Conservation (phyloP, 352 stramenopile genomes). For the Phytophthora europaea region DNA sequence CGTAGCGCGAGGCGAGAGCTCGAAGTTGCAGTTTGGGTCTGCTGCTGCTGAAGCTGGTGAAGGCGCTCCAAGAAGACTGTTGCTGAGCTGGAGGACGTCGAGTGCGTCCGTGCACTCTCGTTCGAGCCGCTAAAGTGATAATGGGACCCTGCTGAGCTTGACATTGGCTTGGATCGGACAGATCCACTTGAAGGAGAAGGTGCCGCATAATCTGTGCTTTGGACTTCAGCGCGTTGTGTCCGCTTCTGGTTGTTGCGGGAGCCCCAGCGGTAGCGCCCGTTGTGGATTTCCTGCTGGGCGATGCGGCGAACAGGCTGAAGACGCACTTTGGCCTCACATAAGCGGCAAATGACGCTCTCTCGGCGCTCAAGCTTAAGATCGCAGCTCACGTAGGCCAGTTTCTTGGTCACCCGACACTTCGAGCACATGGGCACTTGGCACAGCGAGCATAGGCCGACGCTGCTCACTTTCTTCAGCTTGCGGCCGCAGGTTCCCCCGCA, state of each 20-base stretch:
- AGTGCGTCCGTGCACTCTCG: background rate
- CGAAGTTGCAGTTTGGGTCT: background rate
- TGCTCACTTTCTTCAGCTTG: constrained; percentile 44
- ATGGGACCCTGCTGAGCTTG: constrained; percentile 3
- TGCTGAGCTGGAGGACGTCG: background rate
- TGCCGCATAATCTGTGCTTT: background rate
- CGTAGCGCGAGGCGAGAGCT: background rate
- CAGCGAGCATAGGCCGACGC: constrained; percentile 41
- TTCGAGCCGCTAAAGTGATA: constrained; percentile 13
- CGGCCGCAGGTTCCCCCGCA: constrained; percentile 43
- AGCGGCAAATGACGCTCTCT: constrained; percentile 45
- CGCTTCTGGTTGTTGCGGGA: background rate
- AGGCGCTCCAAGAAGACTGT: constrained; percentile 9
- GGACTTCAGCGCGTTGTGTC: background rate
- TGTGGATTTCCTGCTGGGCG: constrained; percentile 41
- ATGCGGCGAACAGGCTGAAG: constrained; percentile 36
- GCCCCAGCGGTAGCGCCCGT: constrained; percentile 24
- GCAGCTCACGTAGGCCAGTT: constrained; percentile 40
- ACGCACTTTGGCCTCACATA: constrained; percentile 39
- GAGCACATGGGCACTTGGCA: constrained; percentile 51
- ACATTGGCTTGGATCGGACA: background rate
- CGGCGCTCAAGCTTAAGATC: constrained; percentile 41
- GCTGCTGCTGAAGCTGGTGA: constrained; percentile 28
- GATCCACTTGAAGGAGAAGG: constrained; percentile 6
- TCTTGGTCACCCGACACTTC: constrained; percentile 50